Conservation (phyloP, 2,329 filamentous ascomycete species). For the Xylaria sp. region DNA sequence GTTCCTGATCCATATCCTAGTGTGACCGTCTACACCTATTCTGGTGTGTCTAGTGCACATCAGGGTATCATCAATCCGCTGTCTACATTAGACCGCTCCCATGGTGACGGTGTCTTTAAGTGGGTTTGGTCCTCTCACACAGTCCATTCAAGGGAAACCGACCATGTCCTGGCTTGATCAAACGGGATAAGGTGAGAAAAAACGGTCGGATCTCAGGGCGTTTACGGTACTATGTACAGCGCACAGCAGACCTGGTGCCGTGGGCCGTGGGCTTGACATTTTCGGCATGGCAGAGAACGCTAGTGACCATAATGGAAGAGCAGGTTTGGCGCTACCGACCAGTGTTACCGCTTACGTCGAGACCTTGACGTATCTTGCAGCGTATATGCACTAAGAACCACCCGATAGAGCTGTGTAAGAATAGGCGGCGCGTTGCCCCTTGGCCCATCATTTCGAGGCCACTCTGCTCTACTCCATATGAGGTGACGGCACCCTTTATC, state of each 20-base stretch:
- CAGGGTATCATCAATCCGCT: conserved; percentile 8
- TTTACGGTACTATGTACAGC: background rate
- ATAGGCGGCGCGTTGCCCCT: conserved; percentile 11
- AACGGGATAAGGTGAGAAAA: conserved; percentile 24
- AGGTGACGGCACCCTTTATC: background rate
- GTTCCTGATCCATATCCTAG: background rate
- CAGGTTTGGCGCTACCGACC: conserved; percentile 18
- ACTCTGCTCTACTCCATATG: background rate
- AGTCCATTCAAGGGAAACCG: background rate
- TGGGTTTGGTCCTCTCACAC: background rate
- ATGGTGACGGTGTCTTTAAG: conserved; percentile 9
- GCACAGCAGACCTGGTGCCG: background rate
- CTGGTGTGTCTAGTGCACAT: conserved; percentile 10
- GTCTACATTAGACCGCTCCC: conserved; percentile 1
- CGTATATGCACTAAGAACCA: conserved; percentile 6
- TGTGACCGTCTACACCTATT: background rate
- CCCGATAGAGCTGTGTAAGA: conserved; percentile 16
- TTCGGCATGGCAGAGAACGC: conserved; percentile 24
- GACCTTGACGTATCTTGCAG: conserved; percentile 22
- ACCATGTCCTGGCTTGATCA: conserved; percentile 13
- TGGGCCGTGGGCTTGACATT: conserved; percentile 7
- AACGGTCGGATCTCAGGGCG: conserved; percentile 27
- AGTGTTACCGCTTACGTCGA: conserved; percentile 23
- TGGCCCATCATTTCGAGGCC: background rate
- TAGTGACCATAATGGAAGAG: conserved; percentile 17